Evolutionary conservation across 495 filamentous ascomycete genomes (phyloP).

Genomic region (Aspergillus avenaceus): DNA sequence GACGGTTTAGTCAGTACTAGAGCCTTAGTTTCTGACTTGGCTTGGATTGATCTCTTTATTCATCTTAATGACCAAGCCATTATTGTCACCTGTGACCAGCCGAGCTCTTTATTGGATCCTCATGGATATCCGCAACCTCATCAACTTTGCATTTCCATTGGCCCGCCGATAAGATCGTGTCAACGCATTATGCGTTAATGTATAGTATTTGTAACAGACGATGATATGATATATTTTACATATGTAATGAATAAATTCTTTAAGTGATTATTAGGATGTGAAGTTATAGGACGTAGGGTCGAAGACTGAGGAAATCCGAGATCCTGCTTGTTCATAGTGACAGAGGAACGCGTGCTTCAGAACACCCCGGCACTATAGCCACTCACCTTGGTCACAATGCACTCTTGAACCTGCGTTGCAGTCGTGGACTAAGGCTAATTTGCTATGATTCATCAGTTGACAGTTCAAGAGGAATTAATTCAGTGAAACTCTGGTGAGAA

Average conservation of each 20-base stretch:
- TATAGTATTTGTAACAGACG: too few species aligned
- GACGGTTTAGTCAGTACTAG: too few species aligned
- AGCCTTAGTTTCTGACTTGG: too few species aligned
- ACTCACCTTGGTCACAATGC: not conserved
- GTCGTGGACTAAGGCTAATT: not conserved
- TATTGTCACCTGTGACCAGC: constrained; percentile 22
- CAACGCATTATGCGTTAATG: too few species aligned
- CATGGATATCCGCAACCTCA: constrained; percentile 48
- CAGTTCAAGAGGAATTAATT: not conserved
- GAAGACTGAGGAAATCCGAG: constrained; percentile 29
- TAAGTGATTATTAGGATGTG: not conserved
- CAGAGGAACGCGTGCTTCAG: not conserved
- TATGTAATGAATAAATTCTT: too few species aligned
- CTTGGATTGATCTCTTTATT: not conserved
- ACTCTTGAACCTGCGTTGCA: not conserved
- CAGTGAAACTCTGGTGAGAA: not conserved
- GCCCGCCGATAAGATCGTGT: not conserved
- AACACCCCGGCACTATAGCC: not conserved
- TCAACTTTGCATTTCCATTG: constrained; percentile 47
- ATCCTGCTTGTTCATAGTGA: constrained; percentile 25
- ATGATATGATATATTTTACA: too few species aligned
- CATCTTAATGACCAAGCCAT: not conserved
- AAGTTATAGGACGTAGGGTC: constrained; percentile 25
- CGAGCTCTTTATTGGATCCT: constrained; percentile 43
- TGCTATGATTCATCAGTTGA: too few species aligned